Evolutionary conservation across 345 rosid genomes (phyloP).

Genomic region (Acer yangbiense): DNA sequence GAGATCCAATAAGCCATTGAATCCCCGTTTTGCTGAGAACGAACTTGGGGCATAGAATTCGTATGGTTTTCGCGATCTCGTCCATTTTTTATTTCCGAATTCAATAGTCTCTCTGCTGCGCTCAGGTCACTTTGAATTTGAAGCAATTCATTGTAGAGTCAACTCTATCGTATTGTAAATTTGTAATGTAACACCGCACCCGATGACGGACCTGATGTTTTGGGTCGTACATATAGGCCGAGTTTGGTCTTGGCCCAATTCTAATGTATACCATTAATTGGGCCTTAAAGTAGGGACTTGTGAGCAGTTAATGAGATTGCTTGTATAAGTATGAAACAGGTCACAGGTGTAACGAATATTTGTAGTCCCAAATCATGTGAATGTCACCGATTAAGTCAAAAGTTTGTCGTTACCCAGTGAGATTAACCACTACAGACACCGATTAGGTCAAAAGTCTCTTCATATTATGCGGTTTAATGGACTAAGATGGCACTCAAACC

Average conservation of each 20-base stretch:
- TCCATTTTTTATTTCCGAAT: slow-evolving; percentile 31
- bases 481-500: too few relatives aligned
- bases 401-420: too few relatives aligned
- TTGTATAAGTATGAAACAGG: too few relatives aligned
- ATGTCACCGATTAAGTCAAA: too few relatives aligned
- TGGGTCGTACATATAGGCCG: background rate
- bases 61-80: slow-evolving; percentile 37
- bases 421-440: too few relatives aligned
- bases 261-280: background rate
- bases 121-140: background rate
- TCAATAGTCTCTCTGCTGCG: background rate
- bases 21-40: slow-evolving; percentile 49
- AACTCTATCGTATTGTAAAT: background rate
- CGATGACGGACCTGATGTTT: background rate
- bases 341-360: too few relatives aligned
- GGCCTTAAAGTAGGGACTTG: background rate
- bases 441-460: too few relatives aligned
- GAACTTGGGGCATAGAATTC: slow-evolving; percentile 56
- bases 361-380: too few relatives aligned
- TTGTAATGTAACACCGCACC: background rate
- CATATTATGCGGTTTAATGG: too few relatives aligned
- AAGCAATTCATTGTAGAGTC: background rate
- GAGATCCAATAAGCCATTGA: slow-evolving; percentile 92
- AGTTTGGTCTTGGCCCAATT: background rate
- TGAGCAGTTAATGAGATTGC: too few relatives aligned